Evolutionary conservation across 371 early-diverging fungal species (phyloP).

Genomic region (Mucor irregularis): DNA sequence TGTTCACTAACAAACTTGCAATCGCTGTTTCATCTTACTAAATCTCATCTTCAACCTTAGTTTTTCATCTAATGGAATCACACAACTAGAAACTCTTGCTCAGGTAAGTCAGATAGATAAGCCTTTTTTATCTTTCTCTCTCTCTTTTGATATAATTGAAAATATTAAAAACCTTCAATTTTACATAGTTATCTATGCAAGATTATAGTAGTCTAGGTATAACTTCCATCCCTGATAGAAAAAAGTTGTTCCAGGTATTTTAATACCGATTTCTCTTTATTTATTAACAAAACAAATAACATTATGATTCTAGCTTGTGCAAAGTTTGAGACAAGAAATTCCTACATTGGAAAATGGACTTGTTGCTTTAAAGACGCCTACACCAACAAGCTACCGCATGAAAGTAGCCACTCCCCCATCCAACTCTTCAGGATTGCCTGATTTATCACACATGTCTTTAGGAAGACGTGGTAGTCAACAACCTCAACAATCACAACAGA

Average conservation of each 20-base stretch:
- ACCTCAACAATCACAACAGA: background rate
- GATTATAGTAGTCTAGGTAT: constrained; percentile 76
- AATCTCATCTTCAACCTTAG: constrained; percentile 19
- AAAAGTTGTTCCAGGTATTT: constrained; percentile 58
- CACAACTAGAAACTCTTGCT: constrained; percentile 50
- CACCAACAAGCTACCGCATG: constrained; percentile 1
- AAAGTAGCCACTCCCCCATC: constrained; percentile 1
- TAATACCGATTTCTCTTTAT: constrained; percentile 19
- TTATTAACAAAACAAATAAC: background rate
- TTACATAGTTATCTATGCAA: constrained; percentile 68
- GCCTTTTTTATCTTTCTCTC: background rate
- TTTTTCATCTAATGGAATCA: constrained; percentile 55
- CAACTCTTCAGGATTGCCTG: background rate
- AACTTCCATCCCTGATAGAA: constrained; percentile 72
- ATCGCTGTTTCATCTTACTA: constrained; percentile 5
- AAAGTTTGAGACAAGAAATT: constrained; percentile 31
- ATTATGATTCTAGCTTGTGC: constrained; percentile 50
- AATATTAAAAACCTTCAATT: background rate
- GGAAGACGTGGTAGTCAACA: constrained; percentile 15
- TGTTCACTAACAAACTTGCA: background rate
- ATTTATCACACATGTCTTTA: constrained; percentile 1
- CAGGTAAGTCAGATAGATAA: constrained; percentile 29
- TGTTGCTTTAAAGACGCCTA: constrained; percentile 9
- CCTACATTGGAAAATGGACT: constrained; percentile 36
- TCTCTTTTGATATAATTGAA: background rate